Evolutionary conservation across 176 grass and related monocot species (phyloP).

Genomic region (Aegilops bicornis): DNA sequence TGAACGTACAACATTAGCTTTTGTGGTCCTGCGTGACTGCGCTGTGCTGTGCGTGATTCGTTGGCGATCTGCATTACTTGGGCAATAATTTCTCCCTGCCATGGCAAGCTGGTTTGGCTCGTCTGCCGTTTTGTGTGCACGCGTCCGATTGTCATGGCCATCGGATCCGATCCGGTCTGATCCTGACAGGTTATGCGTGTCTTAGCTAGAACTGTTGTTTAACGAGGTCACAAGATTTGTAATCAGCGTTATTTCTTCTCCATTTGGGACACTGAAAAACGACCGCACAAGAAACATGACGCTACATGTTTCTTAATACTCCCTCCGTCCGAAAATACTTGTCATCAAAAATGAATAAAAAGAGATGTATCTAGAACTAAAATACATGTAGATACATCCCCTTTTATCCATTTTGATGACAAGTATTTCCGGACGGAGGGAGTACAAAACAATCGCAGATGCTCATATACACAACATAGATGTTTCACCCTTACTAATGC

Average conservation of each 20-base stretch:
- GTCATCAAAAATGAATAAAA: too few species aligned
- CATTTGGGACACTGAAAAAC: neutral
- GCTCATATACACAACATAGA: too few species aligned
- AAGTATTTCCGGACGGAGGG: too few species aligned
- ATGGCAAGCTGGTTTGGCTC: neutral
- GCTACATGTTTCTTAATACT: too few species aligned
- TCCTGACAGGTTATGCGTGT: neutral
- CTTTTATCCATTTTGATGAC: too few species aligned
- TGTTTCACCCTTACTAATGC: too few species aligned
- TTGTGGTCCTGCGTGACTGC: neutral
- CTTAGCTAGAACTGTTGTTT: neutral
- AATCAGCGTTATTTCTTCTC: neutral
- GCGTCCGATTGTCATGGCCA: accelerated
- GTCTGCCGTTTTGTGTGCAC: neutral
- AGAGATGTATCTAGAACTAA: too few species aligned
- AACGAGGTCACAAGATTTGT: neutral
- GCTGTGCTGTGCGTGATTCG: neutral
- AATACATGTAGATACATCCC: too few species aligned
- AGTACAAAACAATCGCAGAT: too few species aligned
- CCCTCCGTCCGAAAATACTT: too few species aligned
- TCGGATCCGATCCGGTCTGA: neutral
- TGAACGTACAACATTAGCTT: neutral
- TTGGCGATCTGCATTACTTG: neutral
- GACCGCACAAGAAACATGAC: too few species aligned
- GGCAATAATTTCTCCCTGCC: neutral